Evolutionary conservation across 208 protist species (phyloP).

Genomic region (Phytomonas francai): DNA sequence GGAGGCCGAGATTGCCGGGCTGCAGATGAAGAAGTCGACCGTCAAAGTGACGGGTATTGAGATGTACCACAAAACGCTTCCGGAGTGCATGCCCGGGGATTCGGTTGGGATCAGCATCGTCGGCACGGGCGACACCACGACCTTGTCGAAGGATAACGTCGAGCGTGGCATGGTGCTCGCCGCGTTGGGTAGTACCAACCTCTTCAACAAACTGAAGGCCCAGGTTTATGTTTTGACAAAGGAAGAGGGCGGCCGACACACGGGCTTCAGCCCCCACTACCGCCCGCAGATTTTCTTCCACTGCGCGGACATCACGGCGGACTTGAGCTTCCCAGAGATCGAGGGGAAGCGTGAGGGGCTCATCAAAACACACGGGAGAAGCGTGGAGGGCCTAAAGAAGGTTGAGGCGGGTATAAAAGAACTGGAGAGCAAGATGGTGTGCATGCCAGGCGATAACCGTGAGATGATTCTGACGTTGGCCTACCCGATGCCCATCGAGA

Average conservation of each 20-base stretch:
- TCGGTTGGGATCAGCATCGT: slow-evolving; percentile 95
- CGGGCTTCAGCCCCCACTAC: slow-evolving; percentile 96
- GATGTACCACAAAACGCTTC: slow-evolving; percentile 96
- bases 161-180: slow-evolving; percentile 93
- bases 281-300: slow-evolving; percentile 97
- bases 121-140: slow-evolving; percentile 72
- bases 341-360: slow-evolving; percentile 65
- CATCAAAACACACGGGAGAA: slow-evolving; percentile 73
- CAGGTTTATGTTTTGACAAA: slow-evolving; percentile 98
- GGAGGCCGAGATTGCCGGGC: slow-evolving; percentile 96
- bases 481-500: slow-evolving; percentile 88
- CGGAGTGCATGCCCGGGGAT: slow-evolving; percentile 95
- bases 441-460: slow-evolving; percentile 97
- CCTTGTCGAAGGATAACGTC: slow-evolving; percentile 94
- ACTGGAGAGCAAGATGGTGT: slow-evolving; percentile 90
- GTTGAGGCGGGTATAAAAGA: slow-evolving; percentile 73
- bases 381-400: slow-evolving; percentile 77
- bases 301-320: slow-evolving; percentile 96
- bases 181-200: slow-evolving; percentile 88
- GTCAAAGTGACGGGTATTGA: slow-evolving; percentile 93
- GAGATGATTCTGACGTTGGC: slow-evolving; percentile 92
- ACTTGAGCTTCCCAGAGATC: slow-evolving; percentile 90
- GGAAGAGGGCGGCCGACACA: slow-evolving; percentile 98
- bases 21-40: slow-evolving; percentile 75
- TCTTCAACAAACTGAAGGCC: slow-evolving; percentile 92